Base-by-base conservation (phyloP, 371 early-diverging fungal genomes). In the Zychaea mexicana region DNA sequence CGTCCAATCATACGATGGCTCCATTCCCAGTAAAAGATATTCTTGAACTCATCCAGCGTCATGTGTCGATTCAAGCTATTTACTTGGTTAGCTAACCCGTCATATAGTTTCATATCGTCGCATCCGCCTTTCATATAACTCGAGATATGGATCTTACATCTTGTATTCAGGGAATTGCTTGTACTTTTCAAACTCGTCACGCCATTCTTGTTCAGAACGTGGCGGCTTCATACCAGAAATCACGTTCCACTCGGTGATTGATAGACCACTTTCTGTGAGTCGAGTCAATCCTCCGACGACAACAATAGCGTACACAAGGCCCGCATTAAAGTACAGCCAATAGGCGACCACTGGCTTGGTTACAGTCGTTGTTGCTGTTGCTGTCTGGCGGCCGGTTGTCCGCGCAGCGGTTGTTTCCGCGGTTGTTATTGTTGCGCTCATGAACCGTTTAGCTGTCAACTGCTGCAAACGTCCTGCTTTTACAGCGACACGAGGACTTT, bases 11-110 rank as follows among this genome's bases (percentile, higher is more conserved):
- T 94, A 70, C 98, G 90, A 70, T 98, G 98, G 52, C 89, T 88
- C 96, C 96, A 98, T 81, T 98, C 98, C 90, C 93, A 93, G 74
- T 92, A 98, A 74, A 94, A 98, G 68, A 98, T 98, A 60, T 81
- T 87, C 79, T 98, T 96, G 84, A 98, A 98, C 71, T 98, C 96
- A 27, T 89, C 85, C 30, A 98, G 66, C 2, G 90, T 88, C 85
- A 98, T 96, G 47, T 90, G 83, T 52, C 90, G 91, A 76, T 98
- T 96, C 69, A 96, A 77, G 54, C 93, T 94, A 74, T n/a, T n/a
- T n/a, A n/a, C n/a, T n/a, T n/a, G n/a, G n/a, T n/a, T n/a, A n/a
- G n/a, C n/a, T n/a, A n/a, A n/a, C n/a, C n/a, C n/a, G n/a, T n/a
- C n/a, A 52, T 17, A 24, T 19, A 47, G n/a, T 19, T 24, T 5